phyloP scores from a whole-genome alignment of 2,329 filamentous ascomycete genomes.

The Reticulascus tulasneorum region DNA sequence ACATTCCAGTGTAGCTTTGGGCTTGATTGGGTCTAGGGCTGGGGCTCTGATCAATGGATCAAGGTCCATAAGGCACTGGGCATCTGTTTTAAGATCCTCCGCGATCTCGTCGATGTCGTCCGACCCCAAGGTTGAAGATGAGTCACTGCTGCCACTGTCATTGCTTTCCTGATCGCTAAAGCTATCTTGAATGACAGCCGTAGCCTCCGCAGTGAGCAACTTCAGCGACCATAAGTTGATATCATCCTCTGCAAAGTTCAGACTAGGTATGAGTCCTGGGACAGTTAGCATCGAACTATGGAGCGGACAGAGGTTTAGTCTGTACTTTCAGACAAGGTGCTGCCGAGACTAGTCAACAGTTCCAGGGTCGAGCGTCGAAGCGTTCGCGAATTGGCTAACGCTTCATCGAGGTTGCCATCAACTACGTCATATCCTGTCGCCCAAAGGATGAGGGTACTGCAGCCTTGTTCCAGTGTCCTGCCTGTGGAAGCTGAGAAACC shows the following conservation, averaged over 20 bases:
- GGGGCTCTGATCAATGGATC: background rate
- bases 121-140: background rate
- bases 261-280: background rate
- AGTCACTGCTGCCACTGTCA: background rate
- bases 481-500: background rate
- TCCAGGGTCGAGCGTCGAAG: background rate
- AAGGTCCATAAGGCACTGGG: slow-evolving; percentile 1
- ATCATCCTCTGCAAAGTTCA: background rate
- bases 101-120: background rate
- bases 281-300: too few species aligned
- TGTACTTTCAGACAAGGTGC: background rate
- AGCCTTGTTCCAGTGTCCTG: background rate
- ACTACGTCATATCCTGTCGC: background rate
- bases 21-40: too few species aligned
- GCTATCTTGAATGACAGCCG: background rate
- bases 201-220: background rate
- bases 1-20: too few species aligned
- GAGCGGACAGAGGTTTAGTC: too few species aligned
- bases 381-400: background rate
- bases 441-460: slow-evolving; percentile 1
- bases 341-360: background rate
- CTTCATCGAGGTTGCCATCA: background rate
- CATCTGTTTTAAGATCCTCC: background rate
- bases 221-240: background rate
- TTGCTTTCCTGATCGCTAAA: background rate